Conservation (phyloP, 345 rosid genomes). For the Syzygium jambos region DNA sequence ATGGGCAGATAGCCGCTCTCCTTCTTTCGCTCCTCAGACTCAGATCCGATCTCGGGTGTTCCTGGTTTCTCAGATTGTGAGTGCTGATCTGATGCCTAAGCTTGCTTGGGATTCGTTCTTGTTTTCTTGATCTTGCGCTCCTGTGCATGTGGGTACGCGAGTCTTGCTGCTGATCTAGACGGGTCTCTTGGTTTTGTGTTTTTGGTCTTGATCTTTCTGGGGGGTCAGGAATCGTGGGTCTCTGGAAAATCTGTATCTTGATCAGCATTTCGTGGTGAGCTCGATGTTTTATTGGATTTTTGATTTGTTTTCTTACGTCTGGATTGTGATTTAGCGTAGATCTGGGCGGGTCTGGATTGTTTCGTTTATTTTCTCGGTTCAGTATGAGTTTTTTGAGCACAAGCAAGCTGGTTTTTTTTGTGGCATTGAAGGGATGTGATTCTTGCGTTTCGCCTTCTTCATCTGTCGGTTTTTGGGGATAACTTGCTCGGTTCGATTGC, state of each 20-base stretch:
- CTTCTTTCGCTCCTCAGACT: background rate
- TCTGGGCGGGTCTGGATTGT: background rate
- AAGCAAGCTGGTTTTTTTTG: background rate
- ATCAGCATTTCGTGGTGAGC: background rate
- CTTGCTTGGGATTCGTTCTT: background rate
- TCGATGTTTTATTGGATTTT: background rate
- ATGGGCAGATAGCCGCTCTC: conserved; percentile 1
- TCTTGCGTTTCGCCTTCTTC: background rate
- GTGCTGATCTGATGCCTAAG: background rate
- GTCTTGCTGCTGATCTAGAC: background rate
- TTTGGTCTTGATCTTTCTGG: background rate
- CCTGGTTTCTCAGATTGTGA: background rate
- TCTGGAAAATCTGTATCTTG: background rate
- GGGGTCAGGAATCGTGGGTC: background rate
- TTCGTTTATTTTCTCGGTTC: background rate
- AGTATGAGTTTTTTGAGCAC: background rate
- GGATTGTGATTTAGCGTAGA: background rate
- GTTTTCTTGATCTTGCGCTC: background rate
- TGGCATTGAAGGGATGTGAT: background rate
- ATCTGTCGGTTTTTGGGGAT: background rate
- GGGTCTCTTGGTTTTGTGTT: background rate
- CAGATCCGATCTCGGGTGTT: background rate
- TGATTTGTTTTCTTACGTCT: background rate
- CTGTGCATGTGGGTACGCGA: background rate
- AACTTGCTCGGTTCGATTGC: background rate